A percentile compares a stretch with the other conserved stretches of the same genome.
phyloP scores from a whole-genome alignment of 164 flowering plant species.

The Berberis thunbergii region DNA sequence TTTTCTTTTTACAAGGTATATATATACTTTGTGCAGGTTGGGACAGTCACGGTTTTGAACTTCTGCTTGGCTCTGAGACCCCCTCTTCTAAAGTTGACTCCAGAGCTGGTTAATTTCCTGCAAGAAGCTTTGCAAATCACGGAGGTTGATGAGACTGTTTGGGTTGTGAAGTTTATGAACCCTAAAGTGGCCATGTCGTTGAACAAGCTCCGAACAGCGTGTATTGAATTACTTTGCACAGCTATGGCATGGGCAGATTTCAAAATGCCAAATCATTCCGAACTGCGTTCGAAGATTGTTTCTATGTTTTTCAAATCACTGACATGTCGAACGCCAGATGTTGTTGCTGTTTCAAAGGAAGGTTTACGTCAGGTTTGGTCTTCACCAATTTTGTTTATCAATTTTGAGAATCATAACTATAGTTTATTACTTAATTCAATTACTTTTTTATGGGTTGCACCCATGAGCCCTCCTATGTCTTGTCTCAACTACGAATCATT shows the following conservation, averaged over 20 bases:
- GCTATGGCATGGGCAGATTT: constrained; percentile 99
- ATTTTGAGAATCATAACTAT: too few relatives aligned
- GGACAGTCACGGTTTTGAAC: constrained; percentile 91
- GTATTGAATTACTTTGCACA: constrained; percentile 98
- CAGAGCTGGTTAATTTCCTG: constrained; percentile 76
- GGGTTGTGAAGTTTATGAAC: constrained; percentile 89
- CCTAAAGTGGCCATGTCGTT: constrained; percentile 78
- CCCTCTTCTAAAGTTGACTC: constrained; percentile 89
- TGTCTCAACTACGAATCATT: too few relatives aligned
- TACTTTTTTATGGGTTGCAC: too few relatives aligned
- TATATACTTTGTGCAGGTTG: constrained; percentile 53
- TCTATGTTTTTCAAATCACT: constrained; percentile 98
- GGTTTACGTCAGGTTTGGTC: constrained; percentile 83
- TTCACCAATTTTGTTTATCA: not conserved
- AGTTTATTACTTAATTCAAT: too few relatives aligned
- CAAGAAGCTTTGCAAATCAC: constrained; percentile 98
- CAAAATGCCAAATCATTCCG: constrained; percentile 75
- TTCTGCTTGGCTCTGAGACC: constrained; percentile 96
- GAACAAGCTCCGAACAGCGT: constrained; percentile 82
- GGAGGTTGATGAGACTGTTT: constrained; percentile 91
- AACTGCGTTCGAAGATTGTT: constrained; percentile 85
- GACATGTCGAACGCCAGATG: constrained; percentile 90
- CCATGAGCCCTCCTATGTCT: too few relatives aligned
- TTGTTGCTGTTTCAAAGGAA: constrained; percentile 98
- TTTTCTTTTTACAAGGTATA: constrained; percentile 8